These are phyloP conservation scores for Fomitopsis schrenkii DNA, from an alignment of 1,284 basidiomycete species.

Conservation along the genomic window DNA sequence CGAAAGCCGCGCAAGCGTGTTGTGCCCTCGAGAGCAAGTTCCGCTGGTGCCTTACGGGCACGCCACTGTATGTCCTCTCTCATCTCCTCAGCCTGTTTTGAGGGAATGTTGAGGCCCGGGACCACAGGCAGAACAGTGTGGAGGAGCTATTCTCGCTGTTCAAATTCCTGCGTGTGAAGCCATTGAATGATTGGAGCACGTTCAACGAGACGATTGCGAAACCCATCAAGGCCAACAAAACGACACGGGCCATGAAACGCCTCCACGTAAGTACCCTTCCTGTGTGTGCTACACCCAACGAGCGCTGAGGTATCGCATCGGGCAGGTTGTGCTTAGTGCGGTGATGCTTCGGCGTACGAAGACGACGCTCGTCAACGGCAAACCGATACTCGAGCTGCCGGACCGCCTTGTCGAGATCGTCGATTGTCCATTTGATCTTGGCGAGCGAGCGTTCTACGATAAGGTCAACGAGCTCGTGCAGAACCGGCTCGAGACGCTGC, in stretches of 20 bases:
- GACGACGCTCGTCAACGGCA: constrained; percentile 79
- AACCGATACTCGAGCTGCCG: constrained; percentile 83
- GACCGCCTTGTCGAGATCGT: constrained; percentile 71
- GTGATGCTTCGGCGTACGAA: constrained; percentile 93
- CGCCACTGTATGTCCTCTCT: constrained; percentile 64
- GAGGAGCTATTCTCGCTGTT: constrained; percentile 89
- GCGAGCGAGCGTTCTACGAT: constrained; percentile 83
- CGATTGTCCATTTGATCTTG: constrained; percentile 64
- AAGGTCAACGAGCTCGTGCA: constrained; percentile 75
- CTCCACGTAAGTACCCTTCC: constrained; percentile 52
- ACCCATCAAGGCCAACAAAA: constrained; percentile 72
- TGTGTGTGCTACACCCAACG: neutral
- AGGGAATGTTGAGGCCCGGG: too few relatives aligned
- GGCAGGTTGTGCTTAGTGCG: constrained; percentile 74
- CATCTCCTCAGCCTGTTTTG: neutral
- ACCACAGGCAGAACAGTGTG: constrained; percentile 62
- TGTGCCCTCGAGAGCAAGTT: constrained; percentile 75
- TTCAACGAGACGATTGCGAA: constrained; percentile 81
- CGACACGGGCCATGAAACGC: constrained; percentile 77
- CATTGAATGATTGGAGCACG: constrained; percentile 75
- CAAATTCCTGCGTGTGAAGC: constrained; percentile 84
- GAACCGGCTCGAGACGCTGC: constrained; percentile 68
- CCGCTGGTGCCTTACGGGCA: constrained; percentile 89
- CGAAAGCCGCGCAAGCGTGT: constrained; percentile 81
- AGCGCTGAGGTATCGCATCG: neutral